Evolutionary conservation across 768 basidiomycete genomes (phyloP), one percentile per base, ranked within the genome.

Genomic region (Calocybe indica): DNA sequence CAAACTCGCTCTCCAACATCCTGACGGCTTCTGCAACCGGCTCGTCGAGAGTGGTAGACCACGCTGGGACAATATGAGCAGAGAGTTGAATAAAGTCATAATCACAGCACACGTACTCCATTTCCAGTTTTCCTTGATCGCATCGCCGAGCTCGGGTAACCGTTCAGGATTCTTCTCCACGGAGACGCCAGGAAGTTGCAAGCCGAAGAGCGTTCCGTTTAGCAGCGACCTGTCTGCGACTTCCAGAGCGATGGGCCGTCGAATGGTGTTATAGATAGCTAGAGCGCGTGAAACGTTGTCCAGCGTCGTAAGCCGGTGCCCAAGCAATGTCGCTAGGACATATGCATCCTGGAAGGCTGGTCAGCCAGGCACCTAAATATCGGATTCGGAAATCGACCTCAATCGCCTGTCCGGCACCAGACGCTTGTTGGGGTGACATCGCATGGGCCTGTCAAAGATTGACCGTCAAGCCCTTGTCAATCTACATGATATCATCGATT

Each of bases 371-470:
- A 35, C 37, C 13, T 10, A 14, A 8, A 28, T 34, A 1, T 31
- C 10, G 11, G 11, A 43, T 35, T 7, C n/a, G 3, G 10, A 9
- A 33, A 31, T 9, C 14, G 13, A 10, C 74, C 58, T 78, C 78
- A n/a, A 77, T 68, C 1, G 75, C 75, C 45, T 75, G 74, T 3
- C 74, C 72, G 3, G 74, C 78, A 3, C 76, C 76, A 0, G 73
- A 67, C 1, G 71, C 75, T 55, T 72, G 64, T 52, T 75, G 66
- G 0, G 74, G 74, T 3, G 67, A 60, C 66, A 74, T 74, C 0
- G 69, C 73, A 56, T 78, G 74, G 0, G 74, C 74, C 75, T 63
- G 12, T 3, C 7, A 5, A 22, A 7, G 41, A 28, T 36, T 49
- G 11, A 61, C 37, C n/a, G 36, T 7, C 8, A 34, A 7, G 40